These are phyloP conservation scores for Cavenderia fasciculata DNA, from an alignment of 78 protist species.

Conservation along the genomic window DNA sequence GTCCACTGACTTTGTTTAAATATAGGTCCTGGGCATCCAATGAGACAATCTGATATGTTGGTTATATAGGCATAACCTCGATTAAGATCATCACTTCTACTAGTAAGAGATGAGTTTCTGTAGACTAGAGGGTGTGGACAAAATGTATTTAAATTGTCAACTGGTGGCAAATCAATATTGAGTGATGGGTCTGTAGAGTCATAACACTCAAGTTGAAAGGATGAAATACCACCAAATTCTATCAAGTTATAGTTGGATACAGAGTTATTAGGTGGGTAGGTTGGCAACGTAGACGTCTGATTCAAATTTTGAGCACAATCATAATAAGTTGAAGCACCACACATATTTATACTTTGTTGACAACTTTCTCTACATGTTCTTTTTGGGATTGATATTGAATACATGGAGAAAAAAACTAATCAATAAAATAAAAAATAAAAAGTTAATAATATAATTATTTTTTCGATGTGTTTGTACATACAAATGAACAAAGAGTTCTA, in stretches of 20 bases:
- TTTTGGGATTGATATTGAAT: not conserved
- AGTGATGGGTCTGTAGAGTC: not conserved
- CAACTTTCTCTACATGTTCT: constrained; percentile 28
- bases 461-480: not conserved
- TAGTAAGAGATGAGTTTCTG: not conserved
- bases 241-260: not conserved
- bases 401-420: not conserved
- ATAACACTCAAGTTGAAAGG: not conserved
- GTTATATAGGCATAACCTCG: not conserved
- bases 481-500: constrained; percentile 7
- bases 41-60: not conserved
- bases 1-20: constrained; percentile 10
- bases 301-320: not conserved
- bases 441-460: not conserved
- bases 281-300: not conserved
- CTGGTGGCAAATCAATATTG: too few relatives aligned
- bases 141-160: too few relatives aligned
- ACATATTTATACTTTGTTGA: not conserved
- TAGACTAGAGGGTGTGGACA: not conserved
- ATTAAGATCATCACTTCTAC: not conserved
- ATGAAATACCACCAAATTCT: not conserved
- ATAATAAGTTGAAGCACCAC: constrained; percentile 9
- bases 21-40: constrained; percentile 12
- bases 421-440: not conserved
- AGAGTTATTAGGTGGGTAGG: not conserved